Conservation (phyloP, 2,329 filamentous ascomycete species). For the Aureobasidium namibiae region DNA sequence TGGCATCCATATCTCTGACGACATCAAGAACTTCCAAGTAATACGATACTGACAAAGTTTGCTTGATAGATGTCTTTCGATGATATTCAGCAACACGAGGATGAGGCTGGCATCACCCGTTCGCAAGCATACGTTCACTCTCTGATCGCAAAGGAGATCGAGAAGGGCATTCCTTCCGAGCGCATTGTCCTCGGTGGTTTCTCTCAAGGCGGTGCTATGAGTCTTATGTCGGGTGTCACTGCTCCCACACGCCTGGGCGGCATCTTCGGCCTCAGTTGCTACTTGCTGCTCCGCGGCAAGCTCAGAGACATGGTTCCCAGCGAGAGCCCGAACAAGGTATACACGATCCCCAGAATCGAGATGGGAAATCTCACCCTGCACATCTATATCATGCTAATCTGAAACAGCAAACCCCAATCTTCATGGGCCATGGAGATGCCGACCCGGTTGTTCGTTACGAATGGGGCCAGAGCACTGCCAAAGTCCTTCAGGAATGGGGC, state of each 20-base stretch:
- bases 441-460: slow-evolving; percentile 65
- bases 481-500: slow-evolving; percentile 59
- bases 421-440: slow-evolving; percentile 77
- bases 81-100: slow-evolving; percentile 44
- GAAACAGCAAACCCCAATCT: slow-evolving; percentile 62
- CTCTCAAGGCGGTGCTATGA: slow-evolving; percentile 81
- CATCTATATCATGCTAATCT: background rate
- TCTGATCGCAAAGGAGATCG: slow-evolving; percentile 73
- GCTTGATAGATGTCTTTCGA: slow-evolving; percentile 33
- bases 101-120: slow-evolving; percentile 65
- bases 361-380: background rate
- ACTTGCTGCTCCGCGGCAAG: slow-evolving; percentile 63
- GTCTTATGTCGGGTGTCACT: slow-evolving; percentile 72
- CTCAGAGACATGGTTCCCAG: slow-evolving; percentile 49
- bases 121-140: slow-evolving; percentile 68
- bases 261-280: slow-evolving; percentile 77
- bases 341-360: background rate
- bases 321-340: slow-evolving; percentile 31
- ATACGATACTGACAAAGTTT: slow-evolving; percentile 3
- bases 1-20: background rate
- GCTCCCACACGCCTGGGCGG: slow-evolving; percentile 69
- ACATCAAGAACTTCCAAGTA: background rate
- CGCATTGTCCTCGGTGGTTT: slow-evolving; percentile 83
- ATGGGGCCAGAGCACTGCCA: slow-evolving; percentile 60
- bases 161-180: slow-evolving; percentile 69